Percentiles rank a stretch among this genome's conserved stretches.
phyloP scores from a whole-genome alignment of 495 filamentous ascomycete genomes.

The Lophium mytilinum region DNA sequence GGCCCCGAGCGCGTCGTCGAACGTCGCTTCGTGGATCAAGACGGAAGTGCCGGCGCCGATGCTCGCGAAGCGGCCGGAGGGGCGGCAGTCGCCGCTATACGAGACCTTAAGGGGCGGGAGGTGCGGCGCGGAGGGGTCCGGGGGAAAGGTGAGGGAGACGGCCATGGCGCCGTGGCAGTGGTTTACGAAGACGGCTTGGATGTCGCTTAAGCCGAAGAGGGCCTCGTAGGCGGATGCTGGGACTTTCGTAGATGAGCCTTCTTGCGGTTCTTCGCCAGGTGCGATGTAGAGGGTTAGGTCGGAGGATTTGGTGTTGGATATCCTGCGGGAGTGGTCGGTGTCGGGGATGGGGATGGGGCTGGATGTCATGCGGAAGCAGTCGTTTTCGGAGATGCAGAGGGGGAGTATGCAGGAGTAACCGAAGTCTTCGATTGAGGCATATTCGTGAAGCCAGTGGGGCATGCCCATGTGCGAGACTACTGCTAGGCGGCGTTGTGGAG shows the following conservation, averaged over 20 bases:
- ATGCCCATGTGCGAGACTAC: conserved; percentile 58
- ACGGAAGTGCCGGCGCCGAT: conserved; percentile 72
- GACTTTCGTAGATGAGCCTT: background rate
- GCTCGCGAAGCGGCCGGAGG: conserved; percentile 55
- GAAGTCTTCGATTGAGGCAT: conserved; percentile 65
- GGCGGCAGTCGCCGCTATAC: conserved; percentile 89
- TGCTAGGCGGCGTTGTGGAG: conserved; percentile 42
- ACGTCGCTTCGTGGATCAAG: conserved; percentile 92
- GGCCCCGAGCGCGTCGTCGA: conserved; percentile 69
- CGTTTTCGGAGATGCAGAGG: conserved; percentile 27
- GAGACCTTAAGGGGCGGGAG: conserved; percentile 61
- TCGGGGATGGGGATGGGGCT: conserved; percentile 35
- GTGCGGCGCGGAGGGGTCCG: conserved; percentile 10
- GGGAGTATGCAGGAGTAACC: conserved; percentile 55
- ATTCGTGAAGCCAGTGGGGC: conserved; percentile 68
- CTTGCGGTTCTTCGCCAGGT: background rate
- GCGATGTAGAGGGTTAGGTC: background rate
- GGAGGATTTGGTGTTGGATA: background rate
- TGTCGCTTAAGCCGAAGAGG: conserved; percentile 37
- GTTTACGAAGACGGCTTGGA: conserved; percentile 54
- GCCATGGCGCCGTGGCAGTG: conserved; percentile 79
- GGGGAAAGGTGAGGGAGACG: conserved; percentile 64
- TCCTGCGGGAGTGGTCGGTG: background rate
- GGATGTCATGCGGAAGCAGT: background rate
- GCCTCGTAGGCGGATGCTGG: background rate